Evolutionary conservation across 305 asterid genomes (phyloP).

Genomic region (Fraxinus floribunda): DNA sequence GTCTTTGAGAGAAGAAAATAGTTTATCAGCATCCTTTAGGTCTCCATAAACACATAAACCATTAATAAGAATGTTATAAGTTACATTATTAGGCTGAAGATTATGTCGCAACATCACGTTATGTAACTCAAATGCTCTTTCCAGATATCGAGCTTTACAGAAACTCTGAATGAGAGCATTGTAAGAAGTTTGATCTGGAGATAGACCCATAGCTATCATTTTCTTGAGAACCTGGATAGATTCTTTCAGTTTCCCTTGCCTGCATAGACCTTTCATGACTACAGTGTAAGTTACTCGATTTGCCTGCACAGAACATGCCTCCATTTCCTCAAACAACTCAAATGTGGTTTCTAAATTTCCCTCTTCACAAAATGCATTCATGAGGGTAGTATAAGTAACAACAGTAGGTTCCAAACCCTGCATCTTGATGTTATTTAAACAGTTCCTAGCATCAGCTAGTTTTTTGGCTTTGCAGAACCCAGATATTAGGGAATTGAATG

Average conservation of each 20-base stretch:
- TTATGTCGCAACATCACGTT: conserved; percentile 47
- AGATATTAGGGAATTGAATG: conserved; percentile 69
- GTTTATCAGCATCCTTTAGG: conserved; percentile 52
- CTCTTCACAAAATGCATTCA: conserved; percentile 62
- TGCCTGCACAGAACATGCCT: conserved; percentile 46
- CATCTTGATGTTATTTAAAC: conserved; percentile 38
- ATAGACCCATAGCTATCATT: conserved; percentile 52
- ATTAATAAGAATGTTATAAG: conserved; percentile 63
- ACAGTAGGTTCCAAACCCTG: conserved; percentile 55
- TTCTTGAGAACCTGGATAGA: conserved; percentile 39
- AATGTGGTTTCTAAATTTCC: conserved; percentile 36
- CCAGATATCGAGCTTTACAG: conserved; percentile 46
- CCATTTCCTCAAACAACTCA: conserved; percentile 56
- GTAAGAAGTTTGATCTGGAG: conserved; percentile 60
- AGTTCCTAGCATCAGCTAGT: conserved; percentile 43
- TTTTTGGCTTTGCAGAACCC: conserved; percentile 59
- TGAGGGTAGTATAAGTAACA: conserved; percentile 65
- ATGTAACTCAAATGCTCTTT: conserved; percentile 43
- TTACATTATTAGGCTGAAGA: conserved; percentile 51
- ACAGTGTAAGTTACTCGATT: conserved; percentile 72
- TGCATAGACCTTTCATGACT: conserved; percentile 61
- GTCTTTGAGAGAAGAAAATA: conserved; percentile 44
- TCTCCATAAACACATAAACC: conserved; percentile 63
- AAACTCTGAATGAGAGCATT: conserved; percentile 60
- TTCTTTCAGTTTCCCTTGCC: conserved; percentile 49